Conservation (phyloP, 176 grass and related monocot genomes). For the bread wheat (Triticum aestivum) region DNA sequence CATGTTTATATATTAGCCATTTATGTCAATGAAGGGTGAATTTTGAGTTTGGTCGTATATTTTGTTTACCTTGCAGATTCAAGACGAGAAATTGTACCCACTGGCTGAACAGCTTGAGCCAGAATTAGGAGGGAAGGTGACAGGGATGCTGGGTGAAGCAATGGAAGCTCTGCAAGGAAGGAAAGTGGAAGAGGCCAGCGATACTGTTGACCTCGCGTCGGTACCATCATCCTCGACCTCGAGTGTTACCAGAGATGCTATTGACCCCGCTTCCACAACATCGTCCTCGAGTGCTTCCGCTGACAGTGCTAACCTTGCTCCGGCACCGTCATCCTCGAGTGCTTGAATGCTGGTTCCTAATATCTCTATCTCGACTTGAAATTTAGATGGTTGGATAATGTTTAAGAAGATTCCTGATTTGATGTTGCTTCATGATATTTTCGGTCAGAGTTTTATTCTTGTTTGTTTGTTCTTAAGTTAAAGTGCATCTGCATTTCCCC, state of each 20-base stretch:
- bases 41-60: neutral
- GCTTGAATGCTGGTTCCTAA: slow-evolving; percentile 3
- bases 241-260: too few relatives aligned
- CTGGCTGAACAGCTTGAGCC: neutral
- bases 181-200: neutral
- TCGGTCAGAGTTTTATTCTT: too few relatives aligned
- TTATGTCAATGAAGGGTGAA: neutral
- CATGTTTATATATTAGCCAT: neutral
- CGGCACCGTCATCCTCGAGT: neutral
- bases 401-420: too few relatives aligned
- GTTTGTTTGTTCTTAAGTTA: too few relatives aligned
- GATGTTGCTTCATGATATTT: too few relatives aligned
- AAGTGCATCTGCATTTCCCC: too few relatives aligned
- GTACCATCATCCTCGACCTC: too few relatives aligned
- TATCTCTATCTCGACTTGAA: too few relatives aligned
- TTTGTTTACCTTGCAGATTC: neutral
- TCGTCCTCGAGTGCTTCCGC: neutral
- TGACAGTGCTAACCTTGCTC: too few relatives aligned
- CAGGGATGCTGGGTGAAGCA: neutral
- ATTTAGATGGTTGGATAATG: too few relatives aligned
- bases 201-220: neutral
- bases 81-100: neutral
- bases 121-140: neutral
- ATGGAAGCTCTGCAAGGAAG: neutral
- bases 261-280: neutral